These are phyloP conservation scores for Spinacia oleracea DNA, from an alignment of 179 eudicot species.

Conservation along the genomic window DNA sequence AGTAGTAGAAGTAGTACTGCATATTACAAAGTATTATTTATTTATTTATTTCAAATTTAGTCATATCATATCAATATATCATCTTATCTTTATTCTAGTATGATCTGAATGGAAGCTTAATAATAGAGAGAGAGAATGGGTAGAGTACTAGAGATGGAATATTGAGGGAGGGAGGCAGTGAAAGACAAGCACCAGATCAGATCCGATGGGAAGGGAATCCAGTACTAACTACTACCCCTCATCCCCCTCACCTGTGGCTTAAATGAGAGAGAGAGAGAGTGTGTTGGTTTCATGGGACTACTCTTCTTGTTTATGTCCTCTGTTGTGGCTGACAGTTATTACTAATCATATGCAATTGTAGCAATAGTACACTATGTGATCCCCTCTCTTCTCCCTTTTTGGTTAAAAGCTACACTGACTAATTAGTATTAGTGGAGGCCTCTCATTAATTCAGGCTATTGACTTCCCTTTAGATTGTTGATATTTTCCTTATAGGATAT, in stretches of 20 bases:
- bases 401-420: background rate
- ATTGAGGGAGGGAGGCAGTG: constrained; percentile 23
- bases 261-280: background rate
- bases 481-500: background rate
- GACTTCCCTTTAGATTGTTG: background rate
- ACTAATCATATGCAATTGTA: constrained; percentile 31
- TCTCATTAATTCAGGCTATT: background rate
- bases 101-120: constrained; percentile 31
- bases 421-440: background rate
- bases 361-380: constrained; percentile 10
- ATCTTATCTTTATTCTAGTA: constrained; percentile 32
- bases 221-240: background rate
- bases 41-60: background rate
- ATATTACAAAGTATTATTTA: background rate
- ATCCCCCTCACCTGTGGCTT: background rate
- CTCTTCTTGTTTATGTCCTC: constrained; percentile 23
- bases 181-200: constrained; percentile 37
- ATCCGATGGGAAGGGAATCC: constrained; percentile 37
- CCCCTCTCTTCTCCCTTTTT: constrained; percentile 5
- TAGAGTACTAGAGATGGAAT: constrained; percentile 6
- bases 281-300: constrained; percentile 9
- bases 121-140: constrained; percentile 28
- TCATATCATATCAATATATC: constrained; percentile 33
- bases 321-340: constrained; percentile 30
- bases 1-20: background rate